phyloP scores from a whole-genome alignment of 768 basidiomycete genomes.

The Xerocomus spinulosus region DNA sequence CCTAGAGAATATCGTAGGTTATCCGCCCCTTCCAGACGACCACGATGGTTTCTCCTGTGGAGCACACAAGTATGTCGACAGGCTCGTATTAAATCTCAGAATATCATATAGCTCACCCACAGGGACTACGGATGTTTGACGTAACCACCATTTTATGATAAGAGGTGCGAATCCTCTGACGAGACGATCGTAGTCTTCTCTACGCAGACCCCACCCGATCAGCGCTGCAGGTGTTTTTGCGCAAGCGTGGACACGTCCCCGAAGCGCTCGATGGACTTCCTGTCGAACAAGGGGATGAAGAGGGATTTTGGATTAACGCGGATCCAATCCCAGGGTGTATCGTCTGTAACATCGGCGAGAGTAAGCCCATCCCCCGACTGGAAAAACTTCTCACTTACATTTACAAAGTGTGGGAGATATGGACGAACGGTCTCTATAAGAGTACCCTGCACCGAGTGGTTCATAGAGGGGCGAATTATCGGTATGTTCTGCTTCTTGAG shows the following conservation, averaged over 20 bases:
- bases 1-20: constrained; percentile 43
- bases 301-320: constrained; percentile 76
- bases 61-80: constrained; percentile 65
- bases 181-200: constrained; percentile 58
- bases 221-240: constrained; percentile 79
- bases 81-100: background rate
- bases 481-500: constrained; percentile 21
- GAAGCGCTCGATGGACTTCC: constrained; percentile 36
- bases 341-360: constrained; percentile 91
- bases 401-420: constrained; percentile 80
- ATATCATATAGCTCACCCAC: constrained; percentile 9
- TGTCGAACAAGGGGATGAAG: constrained; percentile 49
- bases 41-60: constrained; percentile 87
- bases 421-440: constrained; percentile 83
- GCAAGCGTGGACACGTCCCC: constrained; percentile 34
- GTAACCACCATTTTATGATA: constrained; percentile 35
- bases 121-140: constrained; percentile 92
- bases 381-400: background rate
- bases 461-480: constrained; percentile 69
- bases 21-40: constrained; percentile 77
- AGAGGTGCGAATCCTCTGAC: constrained; percentile 5
- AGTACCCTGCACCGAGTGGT: constrained; percentile 90
- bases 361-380: constrained; percentile 38
- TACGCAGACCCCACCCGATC: constrained; percentile 74
- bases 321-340: constrained; percentile 80